phyloP scores from a whole-genome alignment of 257 asterid genomes.

The Handroanthus guayacan region DNA sequence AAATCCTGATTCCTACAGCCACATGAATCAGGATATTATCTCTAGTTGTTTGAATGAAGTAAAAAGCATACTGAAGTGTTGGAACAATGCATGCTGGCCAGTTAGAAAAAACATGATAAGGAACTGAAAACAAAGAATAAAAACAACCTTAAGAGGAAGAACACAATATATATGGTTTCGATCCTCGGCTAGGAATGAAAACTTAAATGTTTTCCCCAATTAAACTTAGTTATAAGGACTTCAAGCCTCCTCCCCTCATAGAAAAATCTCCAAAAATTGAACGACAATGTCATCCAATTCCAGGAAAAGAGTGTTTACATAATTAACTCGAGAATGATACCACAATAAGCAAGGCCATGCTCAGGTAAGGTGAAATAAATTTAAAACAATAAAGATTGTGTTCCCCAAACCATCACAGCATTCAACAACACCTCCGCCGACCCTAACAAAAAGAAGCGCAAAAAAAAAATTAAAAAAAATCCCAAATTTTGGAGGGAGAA shows the following conservation, averaged over 20 bases:
- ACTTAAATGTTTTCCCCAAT: background rate
- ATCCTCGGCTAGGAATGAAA: background rate
- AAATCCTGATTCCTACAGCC: constrained; percentile 71
- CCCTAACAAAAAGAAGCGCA: background rate
- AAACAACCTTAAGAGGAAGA: background rate
- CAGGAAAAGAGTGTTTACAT: background rate
- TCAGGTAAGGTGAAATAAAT: background rate
- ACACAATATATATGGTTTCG: background rate
- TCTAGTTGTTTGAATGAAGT: background rate
- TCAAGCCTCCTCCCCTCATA: background rate
- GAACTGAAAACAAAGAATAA: background rate
- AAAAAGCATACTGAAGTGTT: background rate
- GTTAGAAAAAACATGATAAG: background rate
- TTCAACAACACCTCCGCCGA: too few species aligned
- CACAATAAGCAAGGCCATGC: background rate
- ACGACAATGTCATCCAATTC: background rate
- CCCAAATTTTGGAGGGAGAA: background rate
- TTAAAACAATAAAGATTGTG: background rate
- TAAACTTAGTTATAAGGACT: background rate
- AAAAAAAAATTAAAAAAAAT: background rate
- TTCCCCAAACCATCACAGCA: background rate
- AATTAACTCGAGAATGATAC: background rate
- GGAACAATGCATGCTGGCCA: constrained; percentile 5
- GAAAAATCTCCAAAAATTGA: background rate
- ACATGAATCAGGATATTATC: constrained; percentile 26